phyloP scores from a whole-genome alignment of 257 asterid genomes.

The Nemophila menziesii region DNA sequence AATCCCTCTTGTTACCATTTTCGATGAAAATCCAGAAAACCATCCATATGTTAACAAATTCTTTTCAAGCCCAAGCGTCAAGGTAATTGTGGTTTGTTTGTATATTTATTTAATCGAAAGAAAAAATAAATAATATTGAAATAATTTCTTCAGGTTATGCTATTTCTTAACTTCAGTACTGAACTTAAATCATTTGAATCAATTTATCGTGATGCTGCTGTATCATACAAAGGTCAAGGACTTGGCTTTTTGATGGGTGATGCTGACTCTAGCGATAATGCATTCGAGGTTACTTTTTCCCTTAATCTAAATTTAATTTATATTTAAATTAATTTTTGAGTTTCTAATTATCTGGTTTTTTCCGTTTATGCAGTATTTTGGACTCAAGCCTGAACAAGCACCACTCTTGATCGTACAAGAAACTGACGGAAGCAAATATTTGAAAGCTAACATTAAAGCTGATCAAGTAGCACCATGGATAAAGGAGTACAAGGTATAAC shows the following conservation, averaged over 20 bases:
- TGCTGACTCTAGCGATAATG: conserved; percentile 38
- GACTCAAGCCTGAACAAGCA: conserved; percentile 43
- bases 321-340: not conserved
- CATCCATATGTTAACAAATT: conserved; percentile 44
- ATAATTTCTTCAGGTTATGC: conserved; percentile 67
- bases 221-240: conserved; percentile 50
- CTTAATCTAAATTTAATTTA: not conserved
- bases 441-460: conserved; percentile 43
- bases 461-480: conserved; percentile 50
- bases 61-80: conserved; percentile 32
- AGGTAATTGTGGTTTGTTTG: conserved; percentile 37
- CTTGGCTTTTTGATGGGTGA: conserved; percentile 67
- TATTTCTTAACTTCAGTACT: conserved; percentile 52
- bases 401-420: conserved; percentile 52
- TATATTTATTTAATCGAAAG: too few relatives aligned
- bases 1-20: conserved; percentile 47
- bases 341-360: not conserved
- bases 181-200: conserved; percentile 44
- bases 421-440: conserved; percentile 36
- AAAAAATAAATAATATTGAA: too few relatives aligned
- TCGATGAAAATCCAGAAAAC: conserved; percentile 41
- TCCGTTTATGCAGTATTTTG: conserved; percentile 53
- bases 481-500: conserved; percentile 44
- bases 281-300: conserved; percentile 39
- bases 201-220: conserved; percentile 52